Conservation (phyloP, 2,329 filamentous ascomycete genomes). For the Oidium heveae region DNA sequence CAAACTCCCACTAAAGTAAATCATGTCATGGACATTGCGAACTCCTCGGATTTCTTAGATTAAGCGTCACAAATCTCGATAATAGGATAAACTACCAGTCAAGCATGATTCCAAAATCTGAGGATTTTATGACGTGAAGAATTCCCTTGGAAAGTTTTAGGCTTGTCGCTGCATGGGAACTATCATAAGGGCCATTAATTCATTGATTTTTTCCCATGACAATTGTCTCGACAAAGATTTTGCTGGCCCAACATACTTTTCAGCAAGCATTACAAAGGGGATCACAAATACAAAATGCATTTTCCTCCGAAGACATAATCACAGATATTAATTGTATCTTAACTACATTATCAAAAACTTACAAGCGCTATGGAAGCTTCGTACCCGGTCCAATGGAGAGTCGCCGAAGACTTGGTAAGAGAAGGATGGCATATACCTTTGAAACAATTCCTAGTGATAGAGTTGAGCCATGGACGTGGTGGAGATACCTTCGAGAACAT, state of each 20-base stretch:
- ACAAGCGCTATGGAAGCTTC: slow-evolving; percentile 14
- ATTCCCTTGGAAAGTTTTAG: no score
- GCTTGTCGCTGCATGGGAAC: no score
- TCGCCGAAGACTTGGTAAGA: slow-evolving; percentile 13
- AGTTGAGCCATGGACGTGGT: slow-evolving; percentile 7
- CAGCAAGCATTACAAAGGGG: not conserved
- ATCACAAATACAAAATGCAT: slow-evolving; percentile 26
- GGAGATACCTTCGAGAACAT: slow-evolving; percentile 7
- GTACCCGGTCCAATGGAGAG: slow-evolving; percentile 15
- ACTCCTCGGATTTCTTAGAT: no score
- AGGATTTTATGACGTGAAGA: no score
- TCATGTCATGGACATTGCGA: no score
- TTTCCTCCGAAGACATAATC: slow-evolving; percentile 21
- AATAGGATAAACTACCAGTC: no score
- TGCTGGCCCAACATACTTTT: not conserved
- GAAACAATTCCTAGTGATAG: slow-evolving; percentile 6
- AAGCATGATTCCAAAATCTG: no score
- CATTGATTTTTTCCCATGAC: not conserved
- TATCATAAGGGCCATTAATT: no score
- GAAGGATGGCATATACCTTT: slow-evolving; percentile 12
- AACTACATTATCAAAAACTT: slow-evolving; percentile 13
- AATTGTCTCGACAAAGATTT: not conserved
- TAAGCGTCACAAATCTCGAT: no score
- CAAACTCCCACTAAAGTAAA: no score
- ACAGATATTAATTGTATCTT: slow-evolving; percentile 23